These are phyloP conservation scores for Protostelium mycophagum DNA, from an alignment of 78 protist species.

Conservation along the genomic window DNA sequence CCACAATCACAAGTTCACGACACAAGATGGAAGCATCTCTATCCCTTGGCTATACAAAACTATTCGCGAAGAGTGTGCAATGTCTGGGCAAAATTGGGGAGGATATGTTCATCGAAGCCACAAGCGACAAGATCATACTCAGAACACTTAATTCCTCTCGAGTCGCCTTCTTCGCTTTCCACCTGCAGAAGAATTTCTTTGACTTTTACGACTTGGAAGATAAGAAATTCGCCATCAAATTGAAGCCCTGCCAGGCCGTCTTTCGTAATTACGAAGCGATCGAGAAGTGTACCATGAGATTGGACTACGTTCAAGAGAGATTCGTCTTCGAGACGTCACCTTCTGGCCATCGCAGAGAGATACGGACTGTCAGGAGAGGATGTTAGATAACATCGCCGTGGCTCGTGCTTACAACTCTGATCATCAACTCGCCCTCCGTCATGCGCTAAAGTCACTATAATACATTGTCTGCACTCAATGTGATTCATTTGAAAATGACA, in stretches of 20 bases:
- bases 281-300: neutral
- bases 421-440: constrained; percentile 82
- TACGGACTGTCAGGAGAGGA: constrained; percentile 81
- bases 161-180: neutral
- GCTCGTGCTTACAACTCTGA: constrained; percentile 98
- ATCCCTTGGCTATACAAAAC: neutral
- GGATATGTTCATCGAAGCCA: neutral
- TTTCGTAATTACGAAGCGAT: neutral
- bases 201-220: neutral
- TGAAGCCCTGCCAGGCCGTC: neutral
- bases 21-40: no score
- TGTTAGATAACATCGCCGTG: constrained; percentile 97
- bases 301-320: neutral
- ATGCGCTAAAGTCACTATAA: no score
- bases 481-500: no score
- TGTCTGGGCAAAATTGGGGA: neutral
- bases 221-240: neutral
- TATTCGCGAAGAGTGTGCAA: neutral
- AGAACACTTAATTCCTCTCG: neutral
- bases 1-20: no score
- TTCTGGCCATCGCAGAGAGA: constrained; percentile 88
- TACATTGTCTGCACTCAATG: no score
- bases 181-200: neutral
- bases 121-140: neutral
- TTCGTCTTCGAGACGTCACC: neutral